phyloP scores from a whole-genome alignment of 805 yeast species.

The Candida mattraensis region DNA sequence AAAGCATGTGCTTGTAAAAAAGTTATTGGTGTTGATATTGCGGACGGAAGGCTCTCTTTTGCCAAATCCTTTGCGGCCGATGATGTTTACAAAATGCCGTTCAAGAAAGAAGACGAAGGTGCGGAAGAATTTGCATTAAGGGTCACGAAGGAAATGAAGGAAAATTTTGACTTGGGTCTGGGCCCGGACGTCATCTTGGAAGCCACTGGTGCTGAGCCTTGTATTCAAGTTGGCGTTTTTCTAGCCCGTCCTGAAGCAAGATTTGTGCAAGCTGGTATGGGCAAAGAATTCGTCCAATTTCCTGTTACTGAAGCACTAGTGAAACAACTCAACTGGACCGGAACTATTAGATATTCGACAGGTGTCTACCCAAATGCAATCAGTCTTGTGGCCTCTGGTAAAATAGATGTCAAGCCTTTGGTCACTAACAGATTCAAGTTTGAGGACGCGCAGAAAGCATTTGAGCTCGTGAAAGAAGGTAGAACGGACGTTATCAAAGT shows the following conservation, averaged over 20 bases:
- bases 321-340: conserved; percentile 67
- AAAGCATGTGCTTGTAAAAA: conserved; percentile 70
- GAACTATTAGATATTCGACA: conserved; percentile 75
- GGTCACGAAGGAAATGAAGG: conserved; percentile 36
- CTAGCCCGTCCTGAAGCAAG: conserved; percentile 65
- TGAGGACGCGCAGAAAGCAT: conserved; percentile 71
- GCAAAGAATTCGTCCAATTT: conserved; percentile 60
- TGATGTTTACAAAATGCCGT: conserved; percentile 47
- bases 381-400: conserved; percentile 58
- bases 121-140: conserved; percentile 38
- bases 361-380: conserved; percentile 77
- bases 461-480: conserved; percentile 64
- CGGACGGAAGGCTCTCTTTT: conserved; percentile 63
- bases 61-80: conserved; percentile 63
- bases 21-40: conserved; percentile 67
- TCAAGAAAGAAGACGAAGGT: conserved; percentile 47
- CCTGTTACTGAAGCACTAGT: conserved; percentile 69
- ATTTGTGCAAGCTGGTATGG: conserved; percentile 83
- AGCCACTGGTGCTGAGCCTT: conserved; percentile 78
- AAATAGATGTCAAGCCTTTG: conserved; percentile 62
- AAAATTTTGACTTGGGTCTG: conserved; percentile 27
- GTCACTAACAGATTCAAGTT: conserved; percentile 74
- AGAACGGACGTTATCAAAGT: conserved; percentile 61
- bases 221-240: conserved; percentile 65
- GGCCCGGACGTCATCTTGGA: conserved; percentile 60